phyloP scores from a whole-genome alignment of 2,329 filamentous ascomycete species.

The Sphaceloma murrayae region DNA sequence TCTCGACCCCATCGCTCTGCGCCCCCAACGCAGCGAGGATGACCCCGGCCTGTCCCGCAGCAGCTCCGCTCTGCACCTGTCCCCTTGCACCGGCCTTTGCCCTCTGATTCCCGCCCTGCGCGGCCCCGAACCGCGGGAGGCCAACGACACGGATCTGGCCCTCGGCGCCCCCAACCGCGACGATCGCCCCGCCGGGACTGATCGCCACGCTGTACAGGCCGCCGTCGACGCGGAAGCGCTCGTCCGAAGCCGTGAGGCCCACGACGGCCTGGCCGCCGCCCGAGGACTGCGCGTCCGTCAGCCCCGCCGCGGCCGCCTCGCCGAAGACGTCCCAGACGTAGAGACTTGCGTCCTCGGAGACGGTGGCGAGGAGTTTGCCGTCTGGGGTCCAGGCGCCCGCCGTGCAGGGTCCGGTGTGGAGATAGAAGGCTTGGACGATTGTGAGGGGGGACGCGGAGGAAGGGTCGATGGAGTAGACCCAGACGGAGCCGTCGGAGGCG shows the following conservation, averaged over 20 bases:
- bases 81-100: constrained; percentile 38
- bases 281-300: constrained; percentile 37
- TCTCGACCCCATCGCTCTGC: constrained; percentile 71
- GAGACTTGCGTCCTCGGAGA: constrained; percentile 77
- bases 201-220: constrained; percentile 83
- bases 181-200: constrained; percentile 66
- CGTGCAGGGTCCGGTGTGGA: constrained; percentile 77
- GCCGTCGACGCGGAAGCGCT: constrained; percentile 84
- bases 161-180: constrained; percentile 78
- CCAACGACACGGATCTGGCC: constrained; percentile 79
- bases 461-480: constrained; percentile 82
- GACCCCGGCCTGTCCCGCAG: constrained; percentile 50
- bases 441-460: constrained; percentile 53
- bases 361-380: constrained; percentile 75
- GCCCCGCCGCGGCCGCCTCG: constrained; percentile 56
- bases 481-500: constrained; percentile 82
- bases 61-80: constrained; percentile 31
- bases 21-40: constrained; percentile 78
- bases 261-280: constrained; percentile 53
- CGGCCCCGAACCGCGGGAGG: constrained; percentile 53
- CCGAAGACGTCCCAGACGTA: constrained; percentile 92
- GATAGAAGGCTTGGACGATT: constrained; percentile 85
- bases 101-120: too few species aligned
- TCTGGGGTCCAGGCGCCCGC: constrained; percentile 87
- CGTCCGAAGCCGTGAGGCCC: constrained; percentile 67